Base-by-base conservation (phyloP, 108 stramenopile species). In the Schizochytrium sp. region DNA sequence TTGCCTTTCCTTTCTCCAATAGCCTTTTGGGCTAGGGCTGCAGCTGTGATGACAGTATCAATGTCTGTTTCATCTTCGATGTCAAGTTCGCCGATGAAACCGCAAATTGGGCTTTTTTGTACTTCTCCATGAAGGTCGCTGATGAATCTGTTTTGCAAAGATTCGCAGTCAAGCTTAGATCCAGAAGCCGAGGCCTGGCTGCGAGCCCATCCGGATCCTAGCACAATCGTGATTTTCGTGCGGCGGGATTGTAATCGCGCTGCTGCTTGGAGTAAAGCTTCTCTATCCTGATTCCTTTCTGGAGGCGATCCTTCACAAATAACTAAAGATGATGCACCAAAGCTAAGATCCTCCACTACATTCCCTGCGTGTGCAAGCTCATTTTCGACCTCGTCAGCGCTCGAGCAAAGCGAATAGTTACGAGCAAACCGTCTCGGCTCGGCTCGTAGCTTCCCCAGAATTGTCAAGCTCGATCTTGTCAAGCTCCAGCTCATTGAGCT, bases 71-170 rank as follows among this genome's bases (percentile, higher is more conserved):
- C 64, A 69, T 7, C 0, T 2, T 69, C 64, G 28, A 69, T 69
- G 64, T 69, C 64, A 44, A 69, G 19, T 15, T 69, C 64, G 64
- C 64, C 64, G 0, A 69, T 69, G 64, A 69, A 69, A 7, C 64
- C 64, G 64, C 64, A 69, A 1, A 0, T 7, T 2, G 64, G 64
- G 15, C 3, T 69, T 15, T 3, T 38, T 15, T 38, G 0, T 38
- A 44, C 42, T 44, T 38, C 8, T 7, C 64, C 64, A 8, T 69
- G 42, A 7, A 69, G 64, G 64, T 69, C 64, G 12, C 19, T 44
- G 64, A 69, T 15, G 64, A 69, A 69, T 38, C 64, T 38, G 28
- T 69, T 44, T 7, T 44, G 64, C 12, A 69, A 2, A 7, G 8
- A 7, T 2, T 10, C 12, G 28, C 28, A 28, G 28, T 28, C 28